Conservation (phyloP, 2,329 filamentous ascomycete species). For the Neopestalotiopsis clavispora region DNA sequence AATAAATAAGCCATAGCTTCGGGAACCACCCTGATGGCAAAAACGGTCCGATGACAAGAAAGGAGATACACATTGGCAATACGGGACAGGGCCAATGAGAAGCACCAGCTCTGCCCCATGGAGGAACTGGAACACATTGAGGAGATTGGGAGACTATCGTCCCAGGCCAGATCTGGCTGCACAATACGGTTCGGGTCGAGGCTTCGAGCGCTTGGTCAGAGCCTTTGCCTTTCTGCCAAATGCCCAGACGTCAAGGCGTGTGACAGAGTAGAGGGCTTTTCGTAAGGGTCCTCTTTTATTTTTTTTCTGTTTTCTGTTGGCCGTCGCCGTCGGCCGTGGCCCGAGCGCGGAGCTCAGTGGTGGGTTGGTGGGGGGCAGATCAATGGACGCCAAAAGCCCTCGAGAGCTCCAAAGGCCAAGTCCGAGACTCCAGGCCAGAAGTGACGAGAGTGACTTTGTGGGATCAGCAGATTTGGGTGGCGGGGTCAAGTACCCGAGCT, state of each 20-base stretch:
- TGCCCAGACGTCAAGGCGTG: slow-evolving; percentile 5
- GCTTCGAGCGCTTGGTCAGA: not conserved
- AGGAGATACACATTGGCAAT: not conserved
- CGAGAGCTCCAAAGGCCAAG: not conserved
- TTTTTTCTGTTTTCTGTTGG: not conserved
- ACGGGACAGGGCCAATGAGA: slow-evolving; percentile 2
- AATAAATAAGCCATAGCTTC: not conserved
- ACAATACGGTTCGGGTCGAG: not conserved
- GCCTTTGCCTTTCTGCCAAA: not conserved
- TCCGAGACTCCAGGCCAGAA: not conserved
- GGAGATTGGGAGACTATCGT: not conserved
- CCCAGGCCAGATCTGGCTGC: not conserved
- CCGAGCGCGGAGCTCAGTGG: slow-evolving; percentile 16
- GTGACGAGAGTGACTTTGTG: not conserved
- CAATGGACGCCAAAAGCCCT: too few relatives aligned
- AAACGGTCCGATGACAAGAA: slow-evolving; percentile 15
- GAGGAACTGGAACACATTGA: not conserved
- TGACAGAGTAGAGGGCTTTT: not conserved
- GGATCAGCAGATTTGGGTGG: not conserved
- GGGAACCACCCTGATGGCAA: slow-evolving; percentile 8
- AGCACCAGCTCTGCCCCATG: not conserved
- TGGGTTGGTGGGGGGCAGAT: not conserved
- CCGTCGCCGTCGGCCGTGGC: slow-evolving; percentile 12
- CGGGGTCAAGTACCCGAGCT: slow-evolving; percentile 1
- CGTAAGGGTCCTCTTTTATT: not conserved